Evolutionary conservation across 1,139 yeast species (phyloP).

Genomic region (Taphrina deformans): DNA sequence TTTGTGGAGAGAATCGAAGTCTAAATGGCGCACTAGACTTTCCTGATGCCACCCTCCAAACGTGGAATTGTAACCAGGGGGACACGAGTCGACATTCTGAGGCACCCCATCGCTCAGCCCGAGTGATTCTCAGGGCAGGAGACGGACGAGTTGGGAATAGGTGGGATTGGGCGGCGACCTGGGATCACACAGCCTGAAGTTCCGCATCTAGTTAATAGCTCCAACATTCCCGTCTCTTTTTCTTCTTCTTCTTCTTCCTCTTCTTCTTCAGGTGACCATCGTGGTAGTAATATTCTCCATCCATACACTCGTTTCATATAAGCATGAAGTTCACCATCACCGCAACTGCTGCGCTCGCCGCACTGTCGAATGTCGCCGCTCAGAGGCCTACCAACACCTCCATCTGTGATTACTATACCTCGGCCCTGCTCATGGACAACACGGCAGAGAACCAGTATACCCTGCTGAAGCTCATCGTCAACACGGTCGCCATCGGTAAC

Average conservation of each 20-base stretch:
- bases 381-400: slow-evolving; percentile 32
- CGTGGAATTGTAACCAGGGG: background rate
- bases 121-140: background rate
- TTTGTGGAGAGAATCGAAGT: background rate
- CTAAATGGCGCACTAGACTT: background rate
- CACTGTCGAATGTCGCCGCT: slow-evolving; percentile 16
- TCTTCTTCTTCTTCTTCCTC: background rate
- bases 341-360: slow-evolving; percentile 21
- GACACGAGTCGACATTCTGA: background rate
- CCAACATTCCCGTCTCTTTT: background rate
- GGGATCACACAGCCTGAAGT: background rate
- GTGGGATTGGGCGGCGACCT: background rate
- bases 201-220: background rate
- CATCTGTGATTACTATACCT: slow-evolving; percentile 32
- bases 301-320: background rate
- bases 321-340: slow-evolving; percentile 26
- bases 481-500: slow-evolving; percentile 28
- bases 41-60: background rate
- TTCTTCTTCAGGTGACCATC: background rate
- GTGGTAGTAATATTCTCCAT: background rate
- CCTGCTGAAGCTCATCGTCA: slow-evolving; percentile 30
- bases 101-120: background rate
- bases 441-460: slow-evolving; percentile 33
- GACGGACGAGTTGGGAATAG: too few relatives aligned
- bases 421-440: slow-evolving; percentile 25